These are phyloP conservation scores for Botryotinia globosa DNA, from an alignment of 2,329 filamentous ascomycete genomes.

Conservation along the genomic window DNA sequence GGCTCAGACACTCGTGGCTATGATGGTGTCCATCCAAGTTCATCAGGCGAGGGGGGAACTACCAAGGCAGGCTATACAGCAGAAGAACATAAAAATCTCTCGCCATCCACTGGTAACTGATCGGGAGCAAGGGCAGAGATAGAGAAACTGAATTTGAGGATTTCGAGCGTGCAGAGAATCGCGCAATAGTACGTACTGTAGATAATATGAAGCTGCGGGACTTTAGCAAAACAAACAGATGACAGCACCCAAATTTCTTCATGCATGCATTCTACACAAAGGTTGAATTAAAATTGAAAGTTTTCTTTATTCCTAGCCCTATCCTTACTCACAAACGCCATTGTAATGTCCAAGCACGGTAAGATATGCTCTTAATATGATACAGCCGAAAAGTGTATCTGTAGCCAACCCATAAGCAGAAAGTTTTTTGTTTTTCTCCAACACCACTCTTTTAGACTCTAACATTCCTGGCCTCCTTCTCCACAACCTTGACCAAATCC, in stretches of 20 bases:
- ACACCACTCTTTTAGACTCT: conserved; percentile 30
- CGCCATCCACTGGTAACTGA: neutral
- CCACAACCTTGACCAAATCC: conserved; percentile 61
- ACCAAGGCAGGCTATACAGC: neutral
- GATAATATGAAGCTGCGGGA: neutral
- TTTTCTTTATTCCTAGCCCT: conserved; percentile 19
- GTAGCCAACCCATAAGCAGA: conserved; percentile 17
- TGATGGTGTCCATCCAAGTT: neutral
- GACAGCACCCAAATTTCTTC: neutral
- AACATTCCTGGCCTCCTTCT: conserved; percentile 61
- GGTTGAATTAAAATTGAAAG: conserved; percentile 12
- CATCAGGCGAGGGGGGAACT: neutral
- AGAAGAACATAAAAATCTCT: neutral
- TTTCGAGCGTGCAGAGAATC: neutral
- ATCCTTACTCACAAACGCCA: conserved; percentile 22
- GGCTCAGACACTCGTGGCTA: neutral
- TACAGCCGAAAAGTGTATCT: conserved; percentile 21
- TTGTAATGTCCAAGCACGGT: conserved; percentile 19
- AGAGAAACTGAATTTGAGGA: neutral
- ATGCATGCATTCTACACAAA: neutral
- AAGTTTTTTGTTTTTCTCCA: neutral
- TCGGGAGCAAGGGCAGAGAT: neutral
- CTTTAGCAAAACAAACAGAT: neutral
- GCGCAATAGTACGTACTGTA: neutral
- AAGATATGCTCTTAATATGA: conserved; percentile 23